Evolutionary conservation across 768 basidiomycete genomes (phyloP).

Genomic region (Coprinellus aureogranulatus): DNA sequence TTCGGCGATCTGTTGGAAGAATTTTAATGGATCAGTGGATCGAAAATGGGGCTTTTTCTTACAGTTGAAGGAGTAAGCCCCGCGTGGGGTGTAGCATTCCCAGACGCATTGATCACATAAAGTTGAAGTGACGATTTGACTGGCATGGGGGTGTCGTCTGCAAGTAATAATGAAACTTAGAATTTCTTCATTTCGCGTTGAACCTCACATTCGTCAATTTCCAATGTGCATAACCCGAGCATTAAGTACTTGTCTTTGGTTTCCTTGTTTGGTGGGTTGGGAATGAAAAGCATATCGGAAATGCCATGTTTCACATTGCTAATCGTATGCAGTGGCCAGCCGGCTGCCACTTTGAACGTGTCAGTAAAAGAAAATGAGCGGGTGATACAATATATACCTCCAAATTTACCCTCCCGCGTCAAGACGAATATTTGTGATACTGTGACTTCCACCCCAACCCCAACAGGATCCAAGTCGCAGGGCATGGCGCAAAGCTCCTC

Average conservation of each 20-base stretch:
- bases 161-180: background rate
- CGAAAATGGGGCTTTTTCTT: background rate
- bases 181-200: background rate
- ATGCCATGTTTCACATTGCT: slow-evolving; percentile 2
- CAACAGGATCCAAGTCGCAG: slow-evolving; percentile 1
- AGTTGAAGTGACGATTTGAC: slow-evolving; percentile 1
- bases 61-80: background rate
- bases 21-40: background rate
- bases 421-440: background rate
- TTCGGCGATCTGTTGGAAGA: background rate
- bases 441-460: background rate
- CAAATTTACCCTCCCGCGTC: background rate
- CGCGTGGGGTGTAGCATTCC: background rate
- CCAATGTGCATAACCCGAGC: background rate
- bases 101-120: background rate
- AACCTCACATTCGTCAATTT: slow-evolving; percentile 6
- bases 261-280: background rate
- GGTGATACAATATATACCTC: background rate
- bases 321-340: slow-evolving; percentile 1
- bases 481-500: background rate
- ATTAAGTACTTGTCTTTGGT: background rate
- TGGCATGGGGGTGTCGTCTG: background rate
- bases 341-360: background rate
- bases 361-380: background rate
- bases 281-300: slow-evolving; percentile 4